phyloP scores from a whole-genome alignment of 345 rosid species.

The Eucalyptus paniculata region DNA sequence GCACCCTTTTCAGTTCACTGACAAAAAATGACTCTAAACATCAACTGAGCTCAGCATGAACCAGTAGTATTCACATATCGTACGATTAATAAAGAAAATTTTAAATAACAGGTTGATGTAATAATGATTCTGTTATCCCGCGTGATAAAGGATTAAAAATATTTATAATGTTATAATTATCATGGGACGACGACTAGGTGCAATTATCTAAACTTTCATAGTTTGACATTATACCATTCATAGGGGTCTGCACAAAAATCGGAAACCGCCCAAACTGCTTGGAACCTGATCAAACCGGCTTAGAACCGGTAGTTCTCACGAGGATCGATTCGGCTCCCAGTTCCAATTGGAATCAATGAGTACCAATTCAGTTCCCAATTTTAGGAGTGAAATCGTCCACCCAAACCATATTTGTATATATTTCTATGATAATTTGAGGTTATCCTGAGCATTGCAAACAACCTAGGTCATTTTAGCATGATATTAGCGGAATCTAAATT shows the following conservation, averaged over 20 bases:
- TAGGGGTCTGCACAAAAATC: accelerated
- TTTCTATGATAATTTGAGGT: too few relatives aligned
- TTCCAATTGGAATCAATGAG: accelerated
- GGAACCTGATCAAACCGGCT: accelerated
- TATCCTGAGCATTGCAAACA: too few relatives aligned
- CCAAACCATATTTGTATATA: accelerated
- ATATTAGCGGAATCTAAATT: too few relatives aligned
- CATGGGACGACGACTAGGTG: neutral
- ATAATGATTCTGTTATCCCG: accelerated
- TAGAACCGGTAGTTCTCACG: accelerated
- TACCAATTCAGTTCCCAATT: accelerated
- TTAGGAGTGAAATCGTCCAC: accelerated
- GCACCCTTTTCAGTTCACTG: neutral
- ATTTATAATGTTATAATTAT: neutral
- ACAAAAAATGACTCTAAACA: neutral
- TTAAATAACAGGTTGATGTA: neutral
- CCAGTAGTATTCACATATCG: neutral
- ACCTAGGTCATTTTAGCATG: too few relatives aligned
- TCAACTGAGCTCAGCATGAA: neutral
- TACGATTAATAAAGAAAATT: neutral
- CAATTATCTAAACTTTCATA: neutral
- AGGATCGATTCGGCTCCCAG: accelerated
- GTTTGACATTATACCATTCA: accelerated
- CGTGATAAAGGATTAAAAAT: neutral
- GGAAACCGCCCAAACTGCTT: accelerated